phyloP scores from a whole-genome alignment of 768 basidiomycete species.

The Clavulina sp. region DNA sequence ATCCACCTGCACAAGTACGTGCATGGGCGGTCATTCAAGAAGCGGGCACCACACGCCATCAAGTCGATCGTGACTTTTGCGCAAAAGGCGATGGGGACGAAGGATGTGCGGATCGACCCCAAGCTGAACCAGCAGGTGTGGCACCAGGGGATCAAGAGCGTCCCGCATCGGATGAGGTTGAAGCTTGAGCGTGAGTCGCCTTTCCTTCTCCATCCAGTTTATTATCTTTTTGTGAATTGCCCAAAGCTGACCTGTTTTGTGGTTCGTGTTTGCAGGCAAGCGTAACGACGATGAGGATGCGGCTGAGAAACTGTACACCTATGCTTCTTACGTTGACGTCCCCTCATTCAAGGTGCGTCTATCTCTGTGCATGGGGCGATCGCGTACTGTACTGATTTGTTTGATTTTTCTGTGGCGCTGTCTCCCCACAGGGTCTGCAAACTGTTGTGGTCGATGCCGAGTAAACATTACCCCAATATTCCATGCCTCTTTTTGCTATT shows the following conservation, averaged over 20 bases:
- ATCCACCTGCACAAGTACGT: conserved; percentile 94
- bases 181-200: conserved; percentile 75
- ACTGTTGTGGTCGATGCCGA: conserved; percentile 68
- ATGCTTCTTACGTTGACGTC: conserved; percentile 68
- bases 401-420: conserved; percentile 8
- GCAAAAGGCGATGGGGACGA: conserved; percentile 86
- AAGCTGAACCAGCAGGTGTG: conserved; percentile 89
- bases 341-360: conserved; percentile 62
- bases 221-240: background rate
- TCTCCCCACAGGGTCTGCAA: conserved; percentile 51
- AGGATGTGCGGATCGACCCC: conserved; percentile 86
- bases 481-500: too few species aligned
- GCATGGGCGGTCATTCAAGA: conserved; percentile 88
- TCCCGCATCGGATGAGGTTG: conserved; percentile 81
- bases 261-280: conserved; percentile 40
- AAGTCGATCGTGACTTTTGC: conserved; percentile 90
- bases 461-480: conserved; percentile 24
- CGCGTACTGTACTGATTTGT: conserved; percentile 8
- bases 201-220: background rate
- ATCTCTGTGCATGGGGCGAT: background rate
- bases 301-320: conserved; percentile 93
- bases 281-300: conserved; percentile 98
- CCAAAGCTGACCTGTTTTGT: background rate
- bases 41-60: conserved; percentile 91
- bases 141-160: conserved; percentile 84